Conservation (phyloP, 805 yeast species). For the Lipomyces chichibuensis region DNA sequence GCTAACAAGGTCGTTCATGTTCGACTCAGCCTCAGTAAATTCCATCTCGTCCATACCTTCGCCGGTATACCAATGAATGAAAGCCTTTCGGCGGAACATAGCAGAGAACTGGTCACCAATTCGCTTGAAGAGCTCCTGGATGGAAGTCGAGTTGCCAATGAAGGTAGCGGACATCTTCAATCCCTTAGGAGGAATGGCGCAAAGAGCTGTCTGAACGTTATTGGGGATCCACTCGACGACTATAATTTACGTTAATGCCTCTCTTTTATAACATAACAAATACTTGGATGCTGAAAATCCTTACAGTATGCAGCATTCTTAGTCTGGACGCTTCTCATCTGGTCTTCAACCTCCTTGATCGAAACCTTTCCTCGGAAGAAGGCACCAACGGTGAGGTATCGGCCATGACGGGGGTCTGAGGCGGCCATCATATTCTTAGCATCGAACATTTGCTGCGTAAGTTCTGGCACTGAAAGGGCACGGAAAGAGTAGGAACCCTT, state of each 20-base stretch:
- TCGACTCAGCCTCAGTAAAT: constrained; percentile 91
- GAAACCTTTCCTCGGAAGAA: constrained; percentile 94
- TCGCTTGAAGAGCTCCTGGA: constrained; percentile 89
- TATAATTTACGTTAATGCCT: constrained; percentile 36
- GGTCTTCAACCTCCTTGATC: constrained; percentile 92
- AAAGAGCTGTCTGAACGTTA: constrained; percentile 92
- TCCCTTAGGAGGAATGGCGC: constrained; percentile 88
- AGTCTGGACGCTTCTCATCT: constrained; percentile 82
- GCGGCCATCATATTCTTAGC: constrained; percentile 96
- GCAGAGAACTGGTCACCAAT: constrained; percentile 89
- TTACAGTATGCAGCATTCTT: constrained; percentile 69
- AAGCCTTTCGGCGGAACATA: constrained; percentile 92
- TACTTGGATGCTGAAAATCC: not conserved
- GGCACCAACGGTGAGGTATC: constrained; percentile 91
- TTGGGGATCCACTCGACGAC: constrained; percentile 97
- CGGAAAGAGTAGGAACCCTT: constrained; percentile 78
- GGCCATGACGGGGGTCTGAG: constrained; percentile 87
- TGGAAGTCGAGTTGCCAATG: constrained; percentile 91
- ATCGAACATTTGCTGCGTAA: constrained; percentile 93
- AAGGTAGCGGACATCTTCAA: constrained; percentile 90
- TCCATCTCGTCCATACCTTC: constrained; percentile 98
- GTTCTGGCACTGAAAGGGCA: constrained; percentile 85
- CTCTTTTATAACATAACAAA: not conserved
- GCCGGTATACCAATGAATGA: constrained; percentile 93
- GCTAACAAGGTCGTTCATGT: constrained; percentile 85